These are phyloP conservation scores for Tilletiopsis washingtonensis DNA, from an alignment of 1,284 basidiomycete species.

Conservation along the genomic window DNA sequence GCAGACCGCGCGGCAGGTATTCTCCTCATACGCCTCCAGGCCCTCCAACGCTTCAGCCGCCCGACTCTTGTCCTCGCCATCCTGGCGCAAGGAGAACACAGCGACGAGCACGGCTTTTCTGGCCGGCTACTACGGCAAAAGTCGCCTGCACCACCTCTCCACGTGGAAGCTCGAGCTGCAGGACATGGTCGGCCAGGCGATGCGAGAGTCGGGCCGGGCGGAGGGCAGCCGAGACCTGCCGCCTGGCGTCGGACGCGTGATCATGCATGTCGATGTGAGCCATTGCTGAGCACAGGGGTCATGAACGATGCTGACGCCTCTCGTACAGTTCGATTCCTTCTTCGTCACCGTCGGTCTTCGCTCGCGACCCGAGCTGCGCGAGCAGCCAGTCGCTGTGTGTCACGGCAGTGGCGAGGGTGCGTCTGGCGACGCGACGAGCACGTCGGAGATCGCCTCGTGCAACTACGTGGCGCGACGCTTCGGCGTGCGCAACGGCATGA, in stretches of 20 bases:
- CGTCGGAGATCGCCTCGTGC: slow-evolving; percentile 75
- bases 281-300: too few relatives aligned
- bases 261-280: slow-evolving; percentile 47
- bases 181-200: slow-evolving; percentile 58
- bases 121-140: slow-evolving; percentile 81
- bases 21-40: slow-evolving; percentile 17
- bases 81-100: slow-evolving; percentile 78
- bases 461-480: slow-evolving; percentile 85
- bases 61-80: slow-evolving; percentile 25
- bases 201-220: slow-evolving; percentile 62
- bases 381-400: slow-evolving; percentile 79
- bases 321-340: slow-evolving; percentile 94
- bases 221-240: slow-evolving; percentile 53
- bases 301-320: too few relatives aligned
- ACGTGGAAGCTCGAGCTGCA: slow-evolving; percentile 87
- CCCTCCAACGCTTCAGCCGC: slow-evolving; percentile 33
- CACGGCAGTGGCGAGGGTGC: slow-evolving; percentile 57
- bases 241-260: slow-evolving; percentile 43
- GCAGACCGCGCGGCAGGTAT: slow-evolving; percentile 12
- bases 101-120: slow-evolving; percentile 76
- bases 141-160: slow-evolving; percentile 80
- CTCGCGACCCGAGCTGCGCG: slow-evolving; percentile 25
- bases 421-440: slow-evolving; percentile 23
- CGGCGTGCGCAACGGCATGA: slow-evolving; percentile 91
- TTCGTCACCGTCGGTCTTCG: slow-evolving; percentile 59